Evolutionary conservation across 495 filamentous ascomycete genomes (phyloP).

Genomic region (Clavariopsis aquatica): DNA sequence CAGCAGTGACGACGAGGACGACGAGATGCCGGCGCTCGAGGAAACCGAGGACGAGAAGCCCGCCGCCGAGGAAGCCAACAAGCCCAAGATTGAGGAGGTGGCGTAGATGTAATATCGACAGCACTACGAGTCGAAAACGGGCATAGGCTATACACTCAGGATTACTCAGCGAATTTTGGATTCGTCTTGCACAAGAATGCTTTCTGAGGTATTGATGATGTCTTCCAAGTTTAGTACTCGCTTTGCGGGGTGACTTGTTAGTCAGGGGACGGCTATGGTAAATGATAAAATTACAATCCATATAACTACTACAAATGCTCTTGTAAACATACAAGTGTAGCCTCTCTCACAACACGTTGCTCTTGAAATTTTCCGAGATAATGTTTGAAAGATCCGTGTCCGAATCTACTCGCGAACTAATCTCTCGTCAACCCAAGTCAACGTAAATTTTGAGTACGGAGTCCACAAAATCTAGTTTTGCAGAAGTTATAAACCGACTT

Average conservation of each 20-base stretch:
- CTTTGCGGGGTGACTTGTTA: neutral
- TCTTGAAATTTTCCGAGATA: no score
- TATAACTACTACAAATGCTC: neutral
- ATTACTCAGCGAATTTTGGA: neutral
- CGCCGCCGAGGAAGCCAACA: conserved; percentile 9
- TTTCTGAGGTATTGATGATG: neutral
- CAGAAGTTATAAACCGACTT: no score
- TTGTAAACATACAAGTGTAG: neutral
- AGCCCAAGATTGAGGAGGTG: conserved; percentile 40
- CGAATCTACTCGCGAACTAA: no score
- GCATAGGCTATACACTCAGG: neutral
- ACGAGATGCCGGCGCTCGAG: conserved; percentile 61
- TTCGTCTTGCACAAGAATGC: neutral
- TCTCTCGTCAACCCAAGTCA: no score
- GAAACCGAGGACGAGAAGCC: conserved; percentile 47
- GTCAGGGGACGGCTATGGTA: neutral
- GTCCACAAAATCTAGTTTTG: no score
- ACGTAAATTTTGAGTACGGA: no score
- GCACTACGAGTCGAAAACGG: neutral
- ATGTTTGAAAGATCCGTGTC: no score
- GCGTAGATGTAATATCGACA: conserved; percentile 12
- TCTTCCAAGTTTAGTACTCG: neutral
- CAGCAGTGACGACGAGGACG: conserved; percentile 56
- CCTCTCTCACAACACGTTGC: no score
- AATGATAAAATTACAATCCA: conserved; percentile 11